Conservation (phyloP, 163 green algal genomes). For the Scenedesmus sp. region DNA sequence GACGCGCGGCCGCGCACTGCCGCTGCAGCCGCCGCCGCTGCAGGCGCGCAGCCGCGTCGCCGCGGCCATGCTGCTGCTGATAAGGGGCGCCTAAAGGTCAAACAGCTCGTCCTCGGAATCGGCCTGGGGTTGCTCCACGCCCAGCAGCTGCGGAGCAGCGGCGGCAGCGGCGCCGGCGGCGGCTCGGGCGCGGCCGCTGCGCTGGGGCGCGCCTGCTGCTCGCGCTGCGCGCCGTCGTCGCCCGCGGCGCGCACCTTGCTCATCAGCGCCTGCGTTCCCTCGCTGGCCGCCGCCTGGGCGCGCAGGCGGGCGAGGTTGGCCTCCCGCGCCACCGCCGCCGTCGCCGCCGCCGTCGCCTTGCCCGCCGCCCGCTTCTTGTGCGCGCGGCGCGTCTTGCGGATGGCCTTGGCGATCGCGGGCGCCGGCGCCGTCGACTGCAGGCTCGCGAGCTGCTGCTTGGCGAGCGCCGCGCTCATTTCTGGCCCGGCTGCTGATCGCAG, state of each 20-base stretch:
- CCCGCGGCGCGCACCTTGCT: too few relatives aligned
- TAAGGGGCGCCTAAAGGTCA: too few relatives aligned
- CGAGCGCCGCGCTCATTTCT: constrained; percentile 22
- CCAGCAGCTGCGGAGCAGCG: constrained; percentile 34
- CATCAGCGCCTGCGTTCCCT: not conserved
- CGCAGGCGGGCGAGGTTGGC: constrained; percentile 35
- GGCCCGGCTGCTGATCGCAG: too few relatives aligned
- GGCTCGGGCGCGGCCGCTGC: too few relatives aligned
- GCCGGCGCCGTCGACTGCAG: constrained; percentile 18
- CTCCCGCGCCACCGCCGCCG: constrained; percentile 2
- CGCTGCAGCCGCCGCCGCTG: constrained; percentile 10
- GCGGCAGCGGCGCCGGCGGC: not conserved
- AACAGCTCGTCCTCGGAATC: too few relatives aligned
- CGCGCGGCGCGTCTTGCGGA: constrained; percentile 18
- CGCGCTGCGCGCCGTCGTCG: too few relatives aligned
- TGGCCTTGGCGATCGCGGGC: constrained; percentile 13
- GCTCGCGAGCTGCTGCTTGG: constrained; percentile 7
- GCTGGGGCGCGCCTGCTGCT: too few relatives aligned
- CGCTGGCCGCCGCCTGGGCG: not conserved
- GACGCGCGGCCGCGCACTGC: not conserved
- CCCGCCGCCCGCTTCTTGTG: constrained; percentile 21
- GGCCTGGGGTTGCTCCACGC: constrained; percentile 2
- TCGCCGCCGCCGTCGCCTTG: not conserved
- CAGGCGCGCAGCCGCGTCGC: not conserved
- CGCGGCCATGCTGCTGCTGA: not conserved